These are phyloP conservation scores for Sclerotinia sclerotiorum DNA, from an alignment of 2,329 filamentous ascomycete species.

Conservation along the genomic window DNA sequence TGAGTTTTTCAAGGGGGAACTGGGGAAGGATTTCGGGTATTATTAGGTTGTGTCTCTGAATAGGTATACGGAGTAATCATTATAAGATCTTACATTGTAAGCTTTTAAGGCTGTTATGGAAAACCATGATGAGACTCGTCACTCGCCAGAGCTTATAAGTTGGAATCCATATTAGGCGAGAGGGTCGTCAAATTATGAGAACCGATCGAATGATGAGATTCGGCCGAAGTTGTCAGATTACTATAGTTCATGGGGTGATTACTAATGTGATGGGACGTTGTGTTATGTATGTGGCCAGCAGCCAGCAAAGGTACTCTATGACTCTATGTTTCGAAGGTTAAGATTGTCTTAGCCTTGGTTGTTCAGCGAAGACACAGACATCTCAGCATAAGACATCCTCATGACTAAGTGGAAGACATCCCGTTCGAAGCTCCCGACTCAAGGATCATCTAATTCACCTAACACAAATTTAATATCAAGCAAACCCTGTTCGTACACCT, in stretches of 20 bases:
- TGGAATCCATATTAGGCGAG: background rate
- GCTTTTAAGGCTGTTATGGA: background rate
- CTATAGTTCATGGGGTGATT: background rate
- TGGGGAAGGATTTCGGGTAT: conserved; percentile 16
- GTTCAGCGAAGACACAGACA: background rate
- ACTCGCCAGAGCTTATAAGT: background rate
- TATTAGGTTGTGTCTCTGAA: conserved; percentile 19
- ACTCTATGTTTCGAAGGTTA: background rate
- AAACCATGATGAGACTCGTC: conserved; percentile 1
- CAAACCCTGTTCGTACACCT: conserved; percentile 8
- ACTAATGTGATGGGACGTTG: conserved; percentile 2
- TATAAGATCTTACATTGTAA: background rate
- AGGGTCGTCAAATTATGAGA: background rate
- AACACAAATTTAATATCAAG: background rate
- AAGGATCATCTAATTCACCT: background rate
- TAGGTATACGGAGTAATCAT: no score
- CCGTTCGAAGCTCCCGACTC: conserved; percentile 4
- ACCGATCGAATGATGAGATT: background rate
- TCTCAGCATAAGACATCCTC: background rate
- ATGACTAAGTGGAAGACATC: conserved; percentile 1
- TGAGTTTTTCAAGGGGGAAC: conserved; percentile 9
- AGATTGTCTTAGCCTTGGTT: background rate
- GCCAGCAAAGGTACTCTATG: background rate
- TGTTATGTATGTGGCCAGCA: background rate
- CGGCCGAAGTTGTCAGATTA: background rate